Evolutionary conservation across 2,329 filamentous ascomycete genomes (phyloP), one percentile per base, ranked within the genome.

Genomic region (Colletotrichum filicis): DNA sequence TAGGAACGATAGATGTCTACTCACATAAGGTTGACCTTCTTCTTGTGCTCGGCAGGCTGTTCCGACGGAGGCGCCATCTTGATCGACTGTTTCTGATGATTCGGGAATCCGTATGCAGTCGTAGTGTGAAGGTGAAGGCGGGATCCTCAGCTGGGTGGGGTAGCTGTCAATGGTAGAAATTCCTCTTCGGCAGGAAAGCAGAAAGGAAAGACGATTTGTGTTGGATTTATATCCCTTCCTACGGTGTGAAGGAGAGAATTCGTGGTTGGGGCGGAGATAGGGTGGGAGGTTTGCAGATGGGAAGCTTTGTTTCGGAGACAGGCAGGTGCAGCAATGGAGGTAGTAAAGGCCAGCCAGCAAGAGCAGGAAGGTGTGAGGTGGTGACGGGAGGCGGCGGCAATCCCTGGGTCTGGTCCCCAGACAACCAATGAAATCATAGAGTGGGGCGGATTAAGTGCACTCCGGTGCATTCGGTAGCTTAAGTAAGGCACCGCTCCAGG

Each of bases 21-120:
- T 82, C 90, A 96, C 94, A 91, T 89, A 84, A 96, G 83, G 85
- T 96, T 94, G 84, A 92, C 92, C 92, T 95, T 95, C 87, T 92
- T 92, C 91, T 95, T 95, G 79, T 91, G 88, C 74, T 94, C 71
- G 57, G 42, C 68, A 57, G 71, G 71, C 58, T 74, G 68, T 63
- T 74, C 89, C 75, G 91, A 90, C 82, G 93, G 91, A 77, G 91
- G 84, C 84, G 92, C 91, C 93, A 95, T 95, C 77, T 85, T 93
- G 89, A 77, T 78, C 75, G 74, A 61, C 75, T 74, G 62, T 70
- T 66, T 65, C 42, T 58, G 57, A 74, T 61, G 62, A n/a, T 49
- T 71, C 58, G 66, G 58, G 32, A 14, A 37, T 62, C 62, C 58
- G 67, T 67, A 64, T 65, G 66, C 66, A 53, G 26, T 63, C 61